Conservation (phyloP, 208 protist species). For the Crithidia fasciculata region DNA sequence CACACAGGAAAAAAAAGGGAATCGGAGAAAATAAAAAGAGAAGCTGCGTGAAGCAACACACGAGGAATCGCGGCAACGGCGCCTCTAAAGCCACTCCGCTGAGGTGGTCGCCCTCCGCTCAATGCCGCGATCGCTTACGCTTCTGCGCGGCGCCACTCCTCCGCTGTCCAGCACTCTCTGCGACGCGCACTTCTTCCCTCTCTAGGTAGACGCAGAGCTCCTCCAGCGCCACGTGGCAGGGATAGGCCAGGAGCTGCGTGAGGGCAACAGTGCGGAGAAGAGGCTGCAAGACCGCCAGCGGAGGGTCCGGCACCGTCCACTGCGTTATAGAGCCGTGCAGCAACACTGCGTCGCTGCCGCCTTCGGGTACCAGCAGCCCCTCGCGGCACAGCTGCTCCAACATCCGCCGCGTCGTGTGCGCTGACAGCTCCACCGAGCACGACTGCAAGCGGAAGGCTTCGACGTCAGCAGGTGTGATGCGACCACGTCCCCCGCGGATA, state of each 20-base stretch:
- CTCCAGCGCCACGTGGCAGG: constrained; percentile 21
- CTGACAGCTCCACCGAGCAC: constrained; percentile 62
- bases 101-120: not conserved
- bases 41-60: no score
- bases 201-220: constrained; percentile 17
- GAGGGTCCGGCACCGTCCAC: constrained; percentile 34
- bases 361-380: not conserved
- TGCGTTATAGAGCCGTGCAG: not conserved
- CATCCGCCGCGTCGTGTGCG: constrained; percentile 26
- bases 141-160: not conserved
- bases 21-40: no score
- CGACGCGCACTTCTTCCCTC: not conserved
- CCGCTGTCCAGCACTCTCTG: not conserved
- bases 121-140: not conserved
- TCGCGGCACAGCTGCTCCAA: constrained; percentile 44
- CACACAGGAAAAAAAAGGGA: no score
- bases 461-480: constrained; percentile 46
- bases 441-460: constrained; percentile 50
- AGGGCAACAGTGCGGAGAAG: constrained; percentile 25
- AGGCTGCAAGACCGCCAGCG: constrained; percentile 17
- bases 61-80: no score
- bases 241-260: constrained; percentile 28
- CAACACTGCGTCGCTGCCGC: not conserved
- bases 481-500: constrained; percentile 52
- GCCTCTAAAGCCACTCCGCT: no score